Conservation (phyloP, 192 early-diverging fungal genomes). For the Entomortierella beljakovae region DNA sequence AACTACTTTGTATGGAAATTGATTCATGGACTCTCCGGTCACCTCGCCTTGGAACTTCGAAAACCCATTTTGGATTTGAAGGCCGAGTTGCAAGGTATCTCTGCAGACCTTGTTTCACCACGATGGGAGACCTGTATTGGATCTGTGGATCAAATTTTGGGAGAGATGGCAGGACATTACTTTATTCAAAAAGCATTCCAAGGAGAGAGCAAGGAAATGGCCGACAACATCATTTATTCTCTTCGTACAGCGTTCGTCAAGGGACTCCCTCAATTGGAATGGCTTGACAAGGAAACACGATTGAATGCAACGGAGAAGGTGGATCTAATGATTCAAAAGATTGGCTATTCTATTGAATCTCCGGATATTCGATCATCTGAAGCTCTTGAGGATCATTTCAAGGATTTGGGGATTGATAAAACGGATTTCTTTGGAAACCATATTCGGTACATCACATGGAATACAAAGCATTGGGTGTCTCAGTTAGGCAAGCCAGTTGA, state of each 20-base stretch:
- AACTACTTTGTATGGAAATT: slow-evolving; percentile 66
- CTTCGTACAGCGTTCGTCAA: slow-evolving; percentile 58
- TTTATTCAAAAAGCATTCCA: slow-evolving; percentile 55
- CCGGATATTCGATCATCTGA: slow-evolving; percentile 62
- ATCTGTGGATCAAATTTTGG: slow-evolving; percentile 46
- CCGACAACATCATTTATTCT: slow-evolving; percentile 59
- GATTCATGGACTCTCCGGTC: slow-evolving; percentile 47
- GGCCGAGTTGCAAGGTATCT: slow-evolving; percentile 59
- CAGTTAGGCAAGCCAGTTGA: slow-evolving; percentile 57
- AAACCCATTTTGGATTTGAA: slow-evolving; percentile 50
- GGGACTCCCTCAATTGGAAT: slow-evolving; percentile 57
- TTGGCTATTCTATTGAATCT: slow-evolving; percentile 72
- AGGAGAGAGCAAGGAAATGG: slow-evolving; percentile 61
- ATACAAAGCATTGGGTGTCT: slow-evolving; percentile 17
- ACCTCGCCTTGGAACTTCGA: slow-evolving; percentile 54
- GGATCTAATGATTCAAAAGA: slow-evolving; percentile 64
- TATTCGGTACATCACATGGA: slow-evolving; percentile 59
- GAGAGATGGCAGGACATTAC: slow-evolving; percentile 55
- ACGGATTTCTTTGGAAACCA: slow-evolving; percentile 73
- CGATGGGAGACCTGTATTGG: slow-evolving; percentile 63
- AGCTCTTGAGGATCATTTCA: slow-evolving; percentile 63
- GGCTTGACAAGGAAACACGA: slow-evolving; percentile 70
- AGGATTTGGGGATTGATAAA: slow-evolving; percentile 58
- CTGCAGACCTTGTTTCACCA: slow-evolving; percentile 55
- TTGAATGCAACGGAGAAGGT: slow-evolving; percentile 68